Conservation (phyloP, 1,139 yeast species). For the Suzukiozyma palmioleophila region DNA sequence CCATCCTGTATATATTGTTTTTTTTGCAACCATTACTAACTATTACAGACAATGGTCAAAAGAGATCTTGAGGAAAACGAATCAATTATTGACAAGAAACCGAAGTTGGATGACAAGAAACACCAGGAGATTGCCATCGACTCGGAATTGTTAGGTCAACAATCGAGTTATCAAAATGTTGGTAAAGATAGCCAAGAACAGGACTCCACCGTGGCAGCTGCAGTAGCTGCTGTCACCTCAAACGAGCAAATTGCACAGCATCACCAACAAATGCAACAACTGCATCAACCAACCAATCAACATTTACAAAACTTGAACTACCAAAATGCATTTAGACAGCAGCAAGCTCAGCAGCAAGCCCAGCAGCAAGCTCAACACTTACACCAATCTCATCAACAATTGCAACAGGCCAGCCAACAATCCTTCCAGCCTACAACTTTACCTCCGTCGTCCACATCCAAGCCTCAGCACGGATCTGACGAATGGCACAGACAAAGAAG, state of each 20-base stretch:
- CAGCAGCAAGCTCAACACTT: slow-evolving; percentile 12
- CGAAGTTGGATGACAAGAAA: slow-evolving; percentile 24
- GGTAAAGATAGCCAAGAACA: slow-evolving; percentile 15
- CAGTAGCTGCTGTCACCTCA: slow-evolving; percentile 28
- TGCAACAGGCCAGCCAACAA: slow-evolving; percentile 10
- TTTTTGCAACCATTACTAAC: slow-evolving; percentile 4
- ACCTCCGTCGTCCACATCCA: slow-evolving; percentile 34
- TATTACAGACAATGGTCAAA: slow-evolving; percentile 18
- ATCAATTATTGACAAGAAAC: slow-evolving; percentile 18
- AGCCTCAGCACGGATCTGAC: slow-evolving; percentile 63
- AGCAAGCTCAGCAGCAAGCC: slow-evolving; percentile 14
- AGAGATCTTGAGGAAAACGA: slow-evolving; percentile 24
- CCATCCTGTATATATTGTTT: too few relatives aligned
- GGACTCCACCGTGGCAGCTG: slow-evolving; percentile 25
- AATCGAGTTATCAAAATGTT: slow-evolving; percentile 25
- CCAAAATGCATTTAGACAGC: slow-evolving; percentile 27
- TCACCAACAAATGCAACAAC: slow-evolving; percentile 11
- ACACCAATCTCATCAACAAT: slow-evolving; percentile 11
- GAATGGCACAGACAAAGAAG: slow-evolving; percentile 87
- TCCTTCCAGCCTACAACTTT: slow-evolving; percentile 32
- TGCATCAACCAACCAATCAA: slow-evolving; percentile 12
- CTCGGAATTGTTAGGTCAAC: slow-evolving; percentile 46
- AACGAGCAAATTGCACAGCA: slow-evolving; percentile 8
- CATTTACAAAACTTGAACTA: slow-evolving; percentile 18
- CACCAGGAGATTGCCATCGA: slow-evolving; percentile 42